A percentile compares a stretch with the other conserved stretches of the same genome.
Conservation (phyloP, 805 yeast species). For the Sugiyamaella lignohabitans region DNA sequence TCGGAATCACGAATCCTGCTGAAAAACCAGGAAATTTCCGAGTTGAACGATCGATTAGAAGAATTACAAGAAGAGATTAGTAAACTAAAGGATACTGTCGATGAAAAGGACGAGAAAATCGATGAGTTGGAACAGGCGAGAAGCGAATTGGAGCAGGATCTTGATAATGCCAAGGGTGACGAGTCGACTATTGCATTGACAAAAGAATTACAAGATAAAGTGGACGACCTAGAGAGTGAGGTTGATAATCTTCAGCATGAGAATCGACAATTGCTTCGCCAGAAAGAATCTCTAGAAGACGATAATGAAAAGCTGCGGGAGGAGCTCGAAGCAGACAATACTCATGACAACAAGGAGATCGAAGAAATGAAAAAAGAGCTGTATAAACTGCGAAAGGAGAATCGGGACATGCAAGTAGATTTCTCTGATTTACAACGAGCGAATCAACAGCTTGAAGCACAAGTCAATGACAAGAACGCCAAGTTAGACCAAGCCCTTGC, state of each 20-base stretch:
- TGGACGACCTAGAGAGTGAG: background rate
- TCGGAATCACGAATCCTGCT: background rate
- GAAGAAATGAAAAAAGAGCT: constrained; percentile 5
- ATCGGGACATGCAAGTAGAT: background rate
- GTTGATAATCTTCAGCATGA: constrained; percentile 8
- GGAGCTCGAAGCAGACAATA: background rate
- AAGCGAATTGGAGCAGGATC: constrained; percentile 4
- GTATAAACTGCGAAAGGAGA: background rate
- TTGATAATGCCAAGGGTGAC: constrained; percentile 12
- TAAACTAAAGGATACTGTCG: constrained; percentile 20
- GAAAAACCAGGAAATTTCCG: constrained; percentile 20
- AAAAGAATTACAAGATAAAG: background rate
- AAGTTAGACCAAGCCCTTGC: background rate
- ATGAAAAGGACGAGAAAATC: constrained; percentile 19
- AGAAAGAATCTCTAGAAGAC: background rate
- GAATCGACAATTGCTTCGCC: background rate
- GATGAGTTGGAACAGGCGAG: constrained; percentile 22
- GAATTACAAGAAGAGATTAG: constrained; percentile 21
- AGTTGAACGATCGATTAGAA: constrained; percentile 22
- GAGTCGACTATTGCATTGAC: constrained; percentile 11
- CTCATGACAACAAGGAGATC: background rate
- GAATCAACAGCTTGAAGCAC: background rate
- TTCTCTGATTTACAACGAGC: background rate
- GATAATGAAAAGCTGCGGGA: background rate
- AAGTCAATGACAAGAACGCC: background rate